Conservation (phyloP, 306 rosid genomes). For the Acacia melanoxylon region DNA sequence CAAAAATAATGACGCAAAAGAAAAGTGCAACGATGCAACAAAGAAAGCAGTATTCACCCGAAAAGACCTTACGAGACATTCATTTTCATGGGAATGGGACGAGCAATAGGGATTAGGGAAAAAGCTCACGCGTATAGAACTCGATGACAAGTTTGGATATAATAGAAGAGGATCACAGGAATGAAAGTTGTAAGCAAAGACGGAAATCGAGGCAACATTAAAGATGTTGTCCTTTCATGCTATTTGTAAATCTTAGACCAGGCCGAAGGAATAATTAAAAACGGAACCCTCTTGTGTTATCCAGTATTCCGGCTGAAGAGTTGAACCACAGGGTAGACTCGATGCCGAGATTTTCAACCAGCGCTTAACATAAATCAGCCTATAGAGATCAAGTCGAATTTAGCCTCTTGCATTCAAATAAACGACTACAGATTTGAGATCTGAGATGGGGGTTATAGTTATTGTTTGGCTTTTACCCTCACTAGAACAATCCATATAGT, state of each 20-base stretch:
- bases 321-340: background rate
- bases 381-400: background rate
- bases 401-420: background rate
- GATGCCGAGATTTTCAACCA: conserved; percentile 1
- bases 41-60: background rate
- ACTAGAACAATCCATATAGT: background rate
- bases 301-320: background rate
- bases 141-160: too few species aligned
- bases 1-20: background rate
- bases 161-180: too few species aligned
- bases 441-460: background rate
- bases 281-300: background rate
- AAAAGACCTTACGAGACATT: background rate
- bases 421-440: background rate
- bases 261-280: background rate
- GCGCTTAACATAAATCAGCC: background rate
- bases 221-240: too few species aligned
- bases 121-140: background rate
- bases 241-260: too few species aligned
- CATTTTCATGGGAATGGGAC: background rate
- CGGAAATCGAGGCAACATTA: too few species aligned
- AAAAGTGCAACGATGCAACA: background rate
- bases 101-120: background rate
- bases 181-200: too few species aligned
- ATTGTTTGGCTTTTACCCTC: background rate